phyloP scores from a whole-genome alignment of 202 grass and related monocot species.

The Bolboschoenoplectus hybrid region DNA sequence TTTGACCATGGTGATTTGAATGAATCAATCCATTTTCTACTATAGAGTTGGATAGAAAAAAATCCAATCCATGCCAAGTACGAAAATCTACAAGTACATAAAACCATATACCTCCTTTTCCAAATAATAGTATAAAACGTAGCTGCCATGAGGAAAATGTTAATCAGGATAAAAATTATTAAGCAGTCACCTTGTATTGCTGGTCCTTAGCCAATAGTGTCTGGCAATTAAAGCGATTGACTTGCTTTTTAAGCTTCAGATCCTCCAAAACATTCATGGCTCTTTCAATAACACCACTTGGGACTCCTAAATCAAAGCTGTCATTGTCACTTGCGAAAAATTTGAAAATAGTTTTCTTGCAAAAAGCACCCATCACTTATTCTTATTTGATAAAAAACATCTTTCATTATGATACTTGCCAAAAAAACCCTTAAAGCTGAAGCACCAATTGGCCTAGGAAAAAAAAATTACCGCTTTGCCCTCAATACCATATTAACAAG shows the following conservation, averaged over 20 bases:
- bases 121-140: constrained; percentile 20
- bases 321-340: constrained; percentile 27
- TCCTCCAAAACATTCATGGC: constrained; percentile 66
- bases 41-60: not conserved
- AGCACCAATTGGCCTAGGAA: constrained; percentile 1
- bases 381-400: not conserved
- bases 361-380: constrained; percentile 14
- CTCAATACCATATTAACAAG: not conserved
- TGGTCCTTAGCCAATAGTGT: constrained; percentile 61
- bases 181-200: constrained; percentile 64
- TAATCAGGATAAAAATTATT: constrained; percentile 21
- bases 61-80: not conserved
- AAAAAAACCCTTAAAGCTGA: constrained; percentile 15
- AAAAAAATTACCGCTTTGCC: not conserved
- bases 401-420: not conserved
- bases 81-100: constrained; percentile 6
- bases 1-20: not conserved
- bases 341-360: constrained; percentile 35
- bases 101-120: not conserved
- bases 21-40: constrained; percentile 1
- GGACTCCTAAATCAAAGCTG: constrained; percentile 65
- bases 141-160: not conserved
- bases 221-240: constrained; percentile 50
- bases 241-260: constrained; percentile 62
- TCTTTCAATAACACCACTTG: constrained; percentile 64